Evolutionary conservation across 768 basidiomycete species (phyloP).

Genomic region (Pisolithus microcarpus): DNA sequence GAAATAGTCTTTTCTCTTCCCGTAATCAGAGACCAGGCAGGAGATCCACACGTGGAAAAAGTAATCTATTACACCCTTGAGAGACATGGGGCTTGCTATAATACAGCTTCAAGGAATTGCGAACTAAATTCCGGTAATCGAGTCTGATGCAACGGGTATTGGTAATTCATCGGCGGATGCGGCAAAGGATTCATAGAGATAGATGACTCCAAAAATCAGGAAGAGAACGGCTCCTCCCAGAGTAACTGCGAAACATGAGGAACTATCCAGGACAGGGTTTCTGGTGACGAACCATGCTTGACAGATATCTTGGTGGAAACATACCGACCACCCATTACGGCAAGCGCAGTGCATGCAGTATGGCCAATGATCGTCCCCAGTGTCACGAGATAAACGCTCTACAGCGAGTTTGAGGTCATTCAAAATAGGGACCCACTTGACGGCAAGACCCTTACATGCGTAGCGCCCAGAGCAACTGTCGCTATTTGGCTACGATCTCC

Average conservation of each 20-base stretch:
- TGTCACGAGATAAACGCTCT: constrained; percentile 92
- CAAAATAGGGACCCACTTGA: background rate
- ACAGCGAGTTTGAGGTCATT: background rate
- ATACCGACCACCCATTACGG: constrained; percentile 90
- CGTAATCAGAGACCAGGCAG: too few species aligned
- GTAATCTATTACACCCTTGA: too few species aligned
- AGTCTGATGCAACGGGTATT: constrained; percentile 11
- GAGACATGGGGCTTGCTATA: background rate
- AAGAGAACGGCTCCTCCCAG: constrained; percentile 77
- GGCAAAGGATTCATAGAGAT: constrained; percentile 57
- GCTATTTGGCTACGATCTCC: constrained; percentile 97
- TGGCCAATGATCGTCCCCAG: constrained; percentile 89
- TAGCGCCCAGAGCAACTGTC: constrained; percentile 91
- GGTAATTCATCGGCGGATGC: constrained; percentile 14
- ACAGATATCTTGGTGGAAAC: constrained; percentile 92
- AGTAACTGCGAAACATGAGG: constrained; percentile 52
- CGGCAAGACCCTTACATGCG: constrained; percentile 58
- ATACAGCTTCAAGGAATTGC: background rate
- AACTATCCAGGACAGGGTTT: background rate
- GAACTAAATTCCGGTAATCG: constrained; percentile 1
- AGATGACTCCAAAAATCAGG: constrained; percentile 74
- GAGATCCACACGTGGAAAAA: too few species aligned
- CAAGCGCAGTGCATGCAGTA: constrained; percentile 76
- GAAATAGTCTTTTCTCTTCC: too few species aligned
- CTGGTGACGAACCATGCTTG: constrained; percentile 63